Base-by-base conservation (phyloP, 495 filamentous ascomycete species). In the Penicillium paradoxum region DNA sequence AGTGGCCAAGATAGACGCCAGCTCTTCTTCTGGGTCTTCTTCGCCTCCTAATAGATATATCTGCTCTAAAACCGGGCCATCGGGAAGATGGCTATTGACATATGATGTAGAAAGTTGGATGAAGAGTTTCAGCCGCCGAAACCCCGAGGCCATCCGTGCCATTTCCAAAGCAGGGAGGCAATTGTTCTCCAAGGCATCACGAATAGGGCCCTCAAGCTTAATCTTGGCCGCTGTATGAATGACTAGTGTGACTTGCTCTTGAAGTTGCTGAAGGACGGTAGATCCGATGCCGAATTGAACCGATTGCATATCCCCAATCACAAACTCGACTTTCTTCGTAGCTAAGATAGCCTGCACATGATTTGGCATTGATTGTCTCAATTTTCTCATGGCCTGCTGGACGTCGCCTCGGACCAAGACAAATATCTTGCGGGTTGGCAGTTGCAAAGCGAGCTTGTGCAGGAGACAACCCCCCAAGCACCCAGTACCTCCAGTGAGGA, bases 211-310 rank as follows among this genome's bases (percentile, higher is more conserved):
- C 24, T 67, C 62, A 10, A 74, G 59, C 0, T 59, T 59, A 53
- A 72, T 72, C 15, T 66, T 70, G 8, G 69, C 71, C 0, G 71
- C 69, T 6, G 71, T 55, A 15, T 73, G 64, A n/a, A 73, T 71
- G 3, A 69, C 63, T n/a, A 73, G 45, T 0, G 68, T 73, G 6
- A 71, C 63, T 51, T 71, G 49, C 9, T 59, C 55, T 8, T 51
- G 58, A 11, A 73, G 42, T 25, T 53, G 40, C 18, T 59, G 34
- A 24, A 71, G 37, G 9, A 53, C 24, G 2, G 22, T 27, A 3
- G 53, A n/a, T 2, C 63, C 45, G 38, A 74, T 60, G 0, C 70
- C 65, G 14, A 69, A 66, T 33, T 71, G 49, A 0, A 59, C 45
- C 17, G 49, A 29, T 24, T 48, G 56, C 18, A 74, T 71, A 32